phyloP scores from a whole-genome alignment of 75 land plant genomes.

The Pseudotsuga menziesii region DNA sequence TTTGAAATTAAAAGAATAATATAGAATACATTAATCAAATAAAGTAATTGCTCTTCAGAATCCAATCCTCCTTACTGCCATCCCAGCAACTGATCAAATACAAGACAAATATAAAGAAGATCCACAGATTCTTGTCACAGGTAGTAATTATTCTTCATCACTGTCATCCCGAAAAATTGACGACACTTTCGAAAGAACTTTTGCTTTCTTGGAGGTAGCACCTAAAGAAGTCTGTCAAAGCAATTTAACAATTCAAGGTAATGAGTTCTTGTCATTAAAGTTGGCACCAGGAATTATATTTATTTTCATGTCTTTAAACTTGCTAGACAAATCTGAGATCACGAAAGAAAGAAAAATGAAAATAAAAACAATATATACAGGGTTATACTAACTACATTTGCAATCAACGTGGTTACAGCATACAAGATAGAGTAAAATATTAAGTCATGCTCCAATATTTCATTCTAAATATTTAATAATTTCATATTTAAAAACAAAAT shows the following conservation, averaged over 20 bases:
- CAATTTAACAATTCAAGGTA: not conserved
- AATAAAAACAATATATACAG: no score
- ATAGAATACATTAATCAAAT: not conserved
- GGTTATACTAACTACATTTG: no score
- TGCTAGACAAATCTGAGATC: not conserved
- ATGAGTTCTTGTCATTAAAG: not conserved
- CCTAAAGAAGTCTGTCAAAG: constrained; percentile 1
- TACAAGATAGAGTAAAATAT: no score
- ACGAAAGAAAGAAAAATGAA: not conserved
- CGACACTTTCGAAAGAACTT: constrained; percentile 48
- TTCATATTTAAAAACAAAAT: no score
- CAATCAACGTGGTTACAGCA: no score
- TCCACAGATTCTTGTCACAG: not conserved
- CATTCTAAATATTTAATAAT: no score
- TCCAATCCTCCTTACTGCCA: no score
- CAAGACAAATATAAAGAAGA: not conserved
- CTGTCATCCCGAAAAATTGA: constrained; percentile 71
- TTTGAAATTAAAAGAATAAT: not conserved
- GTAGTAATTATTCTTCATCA: constrained; percentile 48
- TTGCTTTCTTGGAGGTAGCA: constrained; percentile 52
- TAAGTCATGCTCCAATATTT: no score
- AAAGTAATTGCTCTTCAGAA: not conserved
- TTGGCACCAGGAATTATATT: not conserved
- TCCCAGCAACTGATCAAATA: no score
- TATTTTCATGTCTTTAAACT: not conserved